Percentiles rank a stretch among this genome's conserved stretches.
These are phyloP conservation scores for Fusarium ramigenum DNA, from an alignment of 2,329 filamentous ascomycete species.

Conservation along the genomic window DNA sequence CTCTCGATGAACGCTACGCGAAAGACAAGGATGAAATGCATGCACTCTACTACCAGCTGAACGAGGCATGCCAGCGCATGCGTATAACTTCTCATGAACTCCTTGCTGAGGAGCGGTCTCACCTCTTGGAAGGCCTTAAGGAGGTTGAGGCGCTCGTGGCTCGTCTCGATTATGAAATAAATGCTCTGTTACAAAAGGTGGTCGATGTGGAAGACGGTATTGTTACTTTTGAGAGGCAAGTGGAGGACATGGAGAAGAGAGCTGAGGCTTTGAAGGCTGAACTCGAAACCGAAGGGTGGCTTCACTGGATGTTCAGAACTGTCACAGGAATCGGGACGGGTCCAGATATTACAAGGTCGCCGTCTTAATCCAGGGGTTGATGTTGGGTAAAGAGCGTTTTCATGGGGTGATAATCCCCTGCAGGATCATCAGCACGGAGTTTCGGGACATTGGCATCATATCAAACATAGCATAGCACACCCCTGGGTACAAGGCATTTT, in stretches of 20 bases:
- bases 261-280: slow-evolving; percentile 70
- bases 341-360: slow-evolving; percentile 59
- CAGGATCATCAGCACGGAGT: slow-evolving; percentile 23
- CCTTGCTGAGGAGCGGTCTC: slow-evolving; percentile 73
- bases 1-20: slow-evolving; percentile 69
- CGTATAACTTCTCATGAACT: slow-evolving; percentile 74
- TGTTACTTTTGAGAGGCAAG: slow-evolving; percentile 80
- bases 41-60: slow-evolving; percentile 72
- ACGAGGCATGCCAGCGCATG: slow-evolving; percentile 75
- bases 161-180: slow-evolving; percentile 92
- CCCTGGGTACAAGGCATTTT: background rate
- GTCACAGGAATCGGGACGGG: slow-evolving; percentile 69
- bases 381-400: slow-evolving; percentile 3
- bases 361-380: slow-evolving; percentile 23
- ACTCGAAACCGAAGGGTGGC: slow-evolving; percentile 71
- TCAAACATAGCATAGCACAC: slow-evolving; percentile 11
- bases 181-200: slow-evolving; percentile 80
- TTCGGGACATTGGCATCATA: slow-evolving; percentile 19
- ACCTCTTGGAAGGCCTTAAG: slow-evolving; percentile 75
- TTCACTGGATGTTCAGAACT: slow-evolving; percentile 71
- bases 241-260: slow-evolving; percentile 73
- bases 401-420: background rate
- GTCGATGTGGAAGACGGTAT: slow-evolving; percentile 89
- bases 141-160: slow-evolving; percentile 84
- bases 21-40: slow-evolving; percentile 73